phyloP scores from a whole-genome alignment of 2,329 filamentous ascomycete species.

The Blastomyces silverae region DNA sequence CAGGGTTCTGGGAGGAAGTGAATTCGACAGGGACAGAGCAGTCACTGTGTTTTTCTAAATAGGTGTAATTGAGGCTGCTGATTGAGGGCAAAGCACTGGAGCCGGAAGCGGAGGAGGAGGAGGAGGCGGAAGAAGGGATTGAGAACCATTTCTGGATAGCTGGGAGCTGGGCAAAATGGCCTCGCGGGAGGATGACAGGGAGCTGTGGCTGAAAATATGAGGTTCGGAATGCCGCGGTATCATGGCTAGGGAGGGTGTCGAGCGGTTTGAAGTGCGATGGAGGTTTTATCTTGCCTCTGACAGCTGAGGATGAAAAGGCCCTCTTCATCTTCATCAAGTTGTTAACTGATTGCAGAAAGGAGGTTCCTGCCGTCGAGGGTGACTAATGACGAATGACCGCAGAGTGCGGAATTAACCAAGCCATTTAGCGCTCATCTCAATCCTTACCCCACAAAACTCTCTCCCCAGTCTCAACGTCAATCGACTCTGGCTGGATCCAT shows the following conservation, averaged over 20 bases:
- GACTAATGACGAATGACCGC: too few relatives aligned
- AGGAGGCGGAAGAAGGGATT: too few relatives aligned
- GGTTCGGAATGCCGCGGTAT: slow-evolving; percentile 46
- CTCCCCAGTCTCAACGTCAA: neutral
- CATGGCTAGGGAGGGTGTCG: slow-evolving; percentile 26
- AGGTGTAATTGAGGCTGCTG: slow-evolving; percentile 36
- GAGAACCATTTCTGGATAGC: slow-evolving; percentile 57
- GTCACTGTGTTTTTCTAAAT: slow-evolving; percentile 43
- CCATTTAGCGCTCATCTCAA: too few relatives aligned
- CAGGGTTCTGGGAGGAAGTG: slow-evolving; percentile 27
- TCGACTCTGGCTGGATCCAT: neutral
- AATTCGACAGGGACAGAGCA: slow-evolving; percentile 56
- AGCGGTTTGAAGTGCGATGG: slow-evolving; percentile 22
- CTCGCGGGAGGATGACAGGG: slow-evolving; percentile 49
- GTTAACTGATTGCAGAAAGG: neutral
- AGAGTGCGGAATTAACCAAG: too few relatives aligned
- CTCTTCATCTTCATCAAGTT: neutral
- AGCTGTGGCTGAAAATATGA: slow-evolving; percentile 47
- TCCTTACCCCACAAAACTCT: neutral
- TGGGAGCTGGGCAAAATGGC: slow-evolving; percentile 43
- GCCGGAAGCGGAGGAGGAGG: slow-evolving; percentile 31
- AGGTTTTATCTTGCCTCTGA: neutral
- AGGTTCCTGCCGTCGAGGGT: too few relatives aligned
- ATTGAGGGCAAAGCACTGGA: slow-evolving; percentile 15
- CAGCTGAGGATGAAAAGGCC: neutral